Evolutionary conservation across 768 basidiomycete genomes (phyloP).

Genomic region (Hericium erinaceus): DNA sequence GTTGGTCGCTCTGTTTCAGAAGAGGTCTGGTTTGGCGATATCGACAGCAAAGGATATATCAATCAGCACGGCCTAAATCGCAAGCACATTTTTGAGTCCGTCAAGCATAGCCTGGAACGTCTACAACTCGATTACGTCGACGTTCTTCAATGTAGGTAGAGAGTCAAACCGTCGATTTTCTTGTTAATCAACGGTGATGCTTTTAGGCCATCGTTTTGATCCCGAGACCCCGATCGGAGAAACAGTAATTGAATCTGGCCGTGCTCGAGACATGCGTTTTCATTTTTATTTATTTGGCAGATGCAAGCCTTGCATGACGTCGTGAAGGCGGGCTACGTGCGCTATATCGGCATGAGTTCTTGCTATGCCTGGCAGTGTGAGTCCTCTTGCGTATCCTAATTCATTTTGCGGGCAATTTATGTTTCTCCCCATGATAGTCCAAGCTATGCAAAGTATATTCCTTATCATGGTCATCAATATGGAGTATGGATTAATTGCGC

Average conservation of each 20-base stretch:
- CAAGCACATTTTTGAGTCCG: constrained; percentile 52
- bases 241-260: constrained; percentile 15
- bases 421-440: constrained; percentile 4
- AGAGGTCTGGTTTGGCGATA: constrained; percentile 28
- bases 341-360: constrained; percentile 27
- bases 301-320: constrained; percentile 37
- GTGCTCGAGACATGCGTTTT: no score
- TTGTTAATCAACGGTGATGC: neutral
- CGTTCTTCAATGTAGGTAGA: constrained; percentile 45
- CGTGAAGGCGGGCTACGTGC: constrained; percentile 30
- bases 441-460: constrained; percentile 18
- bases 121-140: constrained; percentile 70
- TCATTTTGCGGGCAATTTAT: neutral
- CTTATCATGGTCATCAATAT: neutral
- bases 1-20: neutral
- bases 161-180: neutral
- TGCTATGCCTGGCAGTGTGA: constrained; percentile 22
- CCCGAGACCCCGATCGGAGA: constrained; percentile 33
- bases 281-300: neutral
- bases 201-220: constrained; percentile 31
- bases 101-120: constrained; percentile 47
- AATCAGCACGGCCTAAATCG: constrained; percentile 29
- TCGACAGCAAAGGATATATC: constrained; percentile 23
- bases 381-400: neutral
- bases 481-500: neutral